phyloP scores from a whole-genome alignment of 1,284 basidiomycete genomes.

The Boletellus deceptivus region DNA sequence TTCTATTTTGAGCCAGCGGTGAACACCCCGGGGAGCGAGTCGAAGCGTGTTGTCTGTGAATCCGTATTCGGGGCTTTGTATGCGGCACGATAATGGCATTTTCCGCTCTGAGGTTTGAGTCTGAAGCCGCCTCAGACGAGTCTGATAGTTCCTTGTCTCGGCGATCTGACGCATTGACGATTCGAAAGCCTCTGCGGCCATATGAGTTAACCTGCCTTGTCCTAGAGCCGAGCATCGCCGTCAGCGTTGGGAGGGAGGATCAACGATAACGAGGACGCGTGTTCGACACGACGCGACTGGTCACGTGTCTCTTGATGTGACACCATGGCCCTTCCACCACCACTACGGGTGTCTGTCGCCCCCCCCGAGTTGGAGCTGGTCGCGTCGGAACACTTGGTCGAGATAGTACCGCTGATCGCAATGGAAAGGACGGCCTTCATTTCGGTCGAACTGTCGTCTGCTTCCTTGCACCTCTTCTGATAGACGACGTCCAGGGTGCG shows the following conservation, averaged over 20 bases:
- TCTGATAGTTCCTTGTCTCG: constrained; percentile 25
- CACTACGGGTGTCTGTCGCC: constrained; percentile 61
- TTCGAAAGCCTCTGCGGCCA: constrained; percentile 62
- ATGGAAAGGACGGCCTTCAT: constrained; percentile 90
- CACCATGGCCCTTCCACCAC: constrained; percentile 47
- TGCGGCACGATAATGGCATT: constrained; percentile 28
- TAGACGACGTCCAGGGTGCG: constrained; percentile 57
- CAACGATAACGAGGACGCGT: constrained; percentile 5
- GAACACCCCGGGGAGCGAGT: constrained; percentile 18
- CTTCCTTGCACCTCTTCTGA: constrained; percentile 35
- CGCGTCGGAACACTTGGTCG: constrained; percentile 77
- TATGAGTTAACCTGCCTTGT: constrained; percentile 73
- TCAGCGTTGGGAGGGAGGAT: neutral
- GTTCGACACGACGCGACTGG: constrained; percentile 14
- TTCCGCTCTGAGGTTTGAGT: constrained; percentile 21
- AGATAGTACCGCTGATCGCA: constrained; percentile 80
- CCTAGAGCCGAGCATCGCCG: constrained; percentile 47
- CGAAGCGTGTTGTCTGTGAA: constrained; percentile 13
- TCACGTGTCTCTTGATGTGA: constrained; percentile 25
- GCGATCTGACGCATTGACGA: constrained; percentile 51
- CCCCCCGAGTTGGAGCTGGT: constrained; percentile 85
- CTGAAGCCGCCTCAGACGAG: constrained; percentile 17
- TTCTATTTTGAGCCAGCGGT: constrained; percentile 16
- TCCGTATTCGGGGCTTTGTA: constrained; percentile 10
- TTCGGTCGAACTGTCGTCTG: constrained; percentile 43